Base-by-base conservation (phyloP, 257 asterid genomes). In the Anisodus acutangulus region DNA sequence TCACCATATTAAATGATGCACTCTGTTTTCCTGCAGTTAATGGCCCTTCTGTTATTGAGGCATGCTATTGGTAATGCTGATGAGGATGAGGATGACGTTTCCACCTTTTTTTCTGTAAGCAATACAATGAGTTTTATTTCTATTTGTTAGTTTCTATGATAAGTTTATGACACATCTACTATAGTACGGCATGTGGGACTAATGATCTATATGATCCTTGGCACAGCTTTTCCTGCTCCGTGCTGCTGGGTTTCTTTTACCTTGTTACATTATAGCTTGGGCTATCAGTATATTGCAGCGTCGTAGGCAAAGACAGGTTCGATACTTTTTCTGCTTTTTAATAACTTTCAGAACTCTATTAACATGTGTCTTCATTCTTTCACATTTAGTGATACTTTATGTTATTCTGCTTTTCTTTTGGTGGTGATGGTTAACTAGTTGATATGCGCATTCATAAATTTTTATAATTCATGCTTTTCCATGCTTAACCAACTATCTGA, bases 301-400 rank as follows among this genome's bases (percentile, higher is more conserved):
- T 55, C 88, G 93, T 8, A 88, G 93, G 64, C 91, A 90, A 82
- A 89, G 93, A 87, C 90, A 90, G 90, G 93, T 90, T 79, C 63
- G 85, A 37, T 16, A 31, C 51, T 71, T 51, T 43, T n/a, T 35
- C 69, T 68, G 79, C n/a, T 17, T 51, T 13, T 26, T 51, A 26
- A 16, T 22, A 43, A 60, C 57, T 57, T 31, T 4, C 51, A 43
- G 63, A 45, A 39, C 53, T 35, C 41, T 79, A 17, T 79, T 58
- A 13, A 1, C 84, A 62, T 13, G 6, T 26, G 31, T 53, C 82
- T 51, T 78, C 49, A 53, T 78, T 49, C 45, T 78, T 78, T 64
- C 64, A 26, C 60, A 31, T 53, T 54, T 26, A 53, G 49, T 31
- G 64, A 26, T 35, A 9, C 84, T 11, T 62, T 19, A 9, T 62